Percentiles rank a stretch among this genome's conserved stretches.
Evolutionary conservation across 2,329 filamentous ascomycete species (phyloP).

Genomic region (Claviceps capensis): DNA sequence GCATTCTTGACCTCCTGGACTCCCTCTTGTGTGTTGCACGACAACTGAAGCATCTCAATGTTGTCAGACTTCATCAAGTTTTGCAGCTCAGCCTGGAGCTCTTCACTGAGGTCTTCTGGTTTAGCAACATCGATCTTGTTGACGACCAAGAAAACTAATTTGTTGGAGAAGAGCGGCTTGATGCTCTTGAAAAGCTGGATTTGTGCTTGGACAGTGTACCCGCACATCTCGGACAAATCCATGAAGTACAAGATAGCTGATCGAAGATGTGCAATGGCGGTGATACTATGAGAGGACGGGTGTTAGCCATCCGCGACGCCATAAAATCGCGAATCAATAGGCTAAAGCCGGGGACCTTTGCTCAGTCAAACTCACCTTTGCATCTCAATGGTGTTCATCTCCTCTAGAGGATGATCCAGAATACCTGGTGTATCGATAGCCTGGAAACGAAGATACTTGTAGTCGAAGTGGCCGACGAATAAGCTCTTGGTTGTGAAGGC

Average conservation of each 20-base stretch:
- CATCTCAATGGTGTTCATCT: conserved; percentile 99
- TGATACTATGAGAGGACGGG: conserved; percentile 48
- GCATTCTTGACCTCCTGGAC: conserved; percentile 92
- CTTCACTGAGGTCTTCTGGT: conserved; percentile 73
- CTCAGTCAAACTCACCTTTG: conserved; percentile 35
- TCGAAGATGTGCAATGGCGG: conserved; percentile 89
- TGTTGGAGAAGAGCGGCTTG: conserved; percentile 93
- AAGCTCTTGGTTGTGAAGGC: conserved; percentile 97
- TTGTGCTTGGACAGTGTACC: conserved; percentile 84
- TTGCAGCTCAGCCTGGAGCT: conserved; percentile 65
- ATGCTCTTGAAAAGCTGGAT: conserved; percentile 93
- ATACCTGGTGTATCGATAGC: conserved; percentile 99
- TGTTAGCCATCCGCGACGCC: not conserved
- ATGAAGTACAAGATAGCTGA: conserved; percentile 97
- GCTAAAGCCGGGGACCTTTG: not conserved
- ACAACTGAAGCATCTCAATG: conserved; percentile 84
- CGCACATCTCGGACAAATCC: conserved; percentile 93
- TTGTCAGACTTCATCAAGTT: conserved; percentile 72
- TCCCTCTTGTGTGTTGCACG: conserved; percentile 88
- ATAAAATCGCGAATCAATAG: not conserved
- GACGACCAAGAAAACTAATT: conserved; percentile 89
- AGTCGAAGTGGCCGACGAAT: conserved; percentile 96
- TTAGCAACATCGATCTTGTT: conserved; percentile 95
- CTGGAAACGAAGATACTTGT: conserved; percentile 52
- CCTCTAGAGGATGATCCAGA: conserved; percentile 89